phyloP scores from a whole-genome alignment of 2,329 filamentous ascomycete species.

The Neofusicoccum laricinum region DNA sequence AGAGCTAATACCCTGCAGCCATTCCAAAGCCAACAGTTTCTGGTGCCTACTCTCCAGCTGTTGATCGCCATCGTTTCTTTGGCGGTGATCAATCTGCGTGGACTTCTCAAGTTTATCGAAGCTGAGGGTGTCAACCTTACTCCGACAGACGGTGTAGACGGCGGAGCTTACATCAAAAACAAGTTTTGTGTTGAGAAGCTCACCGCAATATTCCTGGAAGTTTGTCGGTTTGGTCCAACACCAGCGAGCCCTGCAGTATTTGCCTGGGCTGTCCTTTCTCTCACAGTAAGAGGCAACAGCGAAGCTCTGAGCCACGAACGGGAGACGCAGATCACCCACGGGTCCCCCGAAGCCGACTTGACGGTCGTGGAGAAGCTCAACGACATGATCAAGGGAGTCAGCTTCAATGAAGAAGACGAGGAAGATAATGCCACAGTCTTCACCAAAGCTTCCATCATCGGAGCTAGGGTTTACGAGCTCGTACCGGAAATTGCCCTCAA shows the following conservation, averaged over 20 bases:
- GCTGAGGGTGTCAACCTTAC: conserved; percentile 19
- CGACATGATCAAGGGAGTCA: conserved; percentile 3
- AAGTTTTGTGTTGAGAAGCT: conserved; percentile 68
- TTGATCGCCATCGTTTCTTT: conserved; percentile 70
- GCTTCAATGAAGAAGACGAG: conserved; percentile 10
- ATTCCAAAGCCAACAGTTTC: conserved; percentile 39
- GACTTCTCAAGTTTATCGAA: conserved; percentile 55
- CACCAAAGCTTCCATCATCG: background rate
- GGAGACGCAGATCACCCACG: conserved; percentile 24
- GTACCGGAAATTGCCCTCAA: conserved; percentile 1
- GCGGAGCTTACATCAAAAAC: conserved; percentile 62
- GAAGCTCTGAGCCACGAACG: conserved; percentile 27
- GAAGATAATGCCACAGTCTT: conserved; percentile 2
- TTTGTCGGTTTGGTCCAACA: conserved; percentile 43
- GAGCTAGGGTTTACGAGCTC: background rate
- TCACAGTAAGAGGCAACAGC: conserved; percentile 1
- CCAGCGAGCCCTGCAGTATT: conserved; percentile 72
- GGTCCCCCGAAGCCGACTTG: background rate
- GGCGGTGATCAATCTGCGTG: conserved; percentile 66
- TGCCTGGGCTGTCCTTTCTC: conserved; percentile 70
- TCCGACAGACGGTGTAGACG: conserved; percentile 20
- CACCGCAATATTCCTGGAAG: conserved; percentile 63
- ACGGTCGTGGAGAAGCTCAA: conserved; percentile 9
- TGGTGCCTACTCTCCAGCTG: conserved; percentile 65
- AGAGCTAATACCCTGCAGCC: conserved; percentile 26